phyloP scores from a whole-genome alignment of 352 stramenopile genomes.

The Pythium sukuiense region DNA sequence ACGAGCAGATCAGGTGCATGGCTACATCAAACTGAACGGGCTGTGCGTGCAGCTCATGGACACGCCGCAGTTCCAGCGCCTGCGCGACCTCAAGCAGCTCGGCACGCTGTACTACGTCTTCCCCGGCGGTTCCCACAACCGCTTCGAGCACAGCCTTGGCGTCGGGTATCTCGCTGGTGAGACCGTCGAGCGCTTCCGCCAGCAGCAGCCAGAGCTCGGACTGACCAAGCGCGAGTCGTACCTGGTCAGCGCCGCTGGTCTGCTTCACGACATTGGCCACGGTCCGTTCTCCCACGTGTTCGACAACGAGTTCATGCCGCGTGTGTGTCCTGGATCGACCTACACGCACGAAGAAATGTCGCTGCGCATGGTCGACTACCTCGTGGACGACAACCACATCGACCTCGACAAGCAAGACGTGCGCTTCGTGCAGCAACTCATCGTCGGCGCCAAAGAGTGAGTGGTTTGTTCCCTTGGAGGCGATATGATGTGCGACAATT shows the following conservation, averaged over 20 bases:
- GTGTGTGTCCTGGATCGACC: slow-evolving; percentile 32
- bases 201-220: slow-evolving; percentile 85
- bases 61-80: slow-evolving; percentile 93
- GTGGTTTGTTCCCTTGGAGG: background rate
- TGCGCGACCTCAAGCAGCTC: slow-evolving; percentile 95
- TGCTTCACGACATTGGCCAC: slow-evolving; percentile 91
- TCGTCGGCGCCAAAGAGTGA: slow-evolving; percentile 76
- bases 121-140: slow-evolving; percentile 88
- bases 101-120: slow-evolving; percentile 89
- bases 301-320: slow-evolving; percentile 89
- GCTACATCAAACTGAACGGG: slow-evolving; percentile 75
- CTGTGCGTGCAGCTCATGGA: slow-evolving; percentile 89
- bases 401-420: slow-evolving; percentile 67
- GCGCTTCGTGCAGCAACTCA: slow-evolving; percentile 78
- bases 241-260: slow-evolving; percentile 66
- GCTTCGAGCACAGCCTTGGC: slow-evolving; percentile 96
- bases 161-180: slow-evolving; percentile 93
- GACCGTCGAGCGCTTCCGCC: slow-evolving; percentile 82
- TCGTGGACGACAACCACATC: slow-evolving; percentile 82
- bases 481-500: background rate
- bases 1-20: slow-evolving; percentile 68
- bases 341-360: slow-evolving; percentile 89
- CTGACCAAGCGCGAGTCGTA: slow-evolving; percentile 87
- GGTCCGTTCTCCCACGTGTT: slow-evolving; percentile 96
- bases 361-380: slow-evolving; percentile 73